A percentile compares a stretch with the other conserved stretches of the same genome.
These are phyloP conservation scores for Mycena rebaudengoi DNA, from an alignment of 768 basidiomycete genomes.

Conservation along the genomic window DNA sequence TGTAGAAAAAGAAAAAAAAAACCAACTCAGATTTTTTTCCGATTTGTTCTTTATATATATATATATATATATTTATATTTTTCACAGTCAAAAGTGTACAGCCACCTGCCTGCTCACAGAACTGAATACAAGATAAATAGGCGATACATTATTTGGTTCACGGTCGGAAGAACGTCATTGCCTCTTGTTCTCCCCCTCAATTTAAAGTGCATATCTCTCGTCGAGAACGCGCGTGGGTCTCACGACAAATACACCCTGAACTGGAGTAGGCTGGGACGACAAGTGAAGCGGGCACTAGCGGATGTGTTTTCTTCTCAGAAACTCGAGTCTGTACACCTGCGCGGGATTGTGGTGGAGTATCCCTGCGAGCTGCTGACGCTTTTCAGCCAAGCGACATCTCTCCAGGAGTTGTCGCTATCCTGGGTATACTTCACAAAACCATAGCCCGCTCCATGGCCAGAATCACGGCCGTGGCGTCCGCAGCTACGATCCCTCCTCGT, in stretches of 20 bases:
- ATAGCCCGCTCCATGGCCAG: background rate
- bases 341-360: conserved; percentile 2
- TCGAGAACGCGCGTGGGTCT: background rate
- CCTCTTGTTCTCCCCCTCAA: background rate
- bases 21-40: no score
- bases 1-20: no score
- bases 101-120: no score
- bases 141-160: no score
- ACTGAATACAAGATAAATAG: no score
- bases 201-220: conserved; percentile 2
- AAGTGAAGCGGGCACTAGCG: background rate
- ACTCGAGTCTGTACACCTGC: background rate
- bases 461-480: background rate
- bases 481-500: background rate
- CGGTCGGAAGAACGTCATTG: no score
- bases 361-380: background rate
- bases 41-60: no score
- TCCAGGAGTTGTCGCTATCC: background rate
- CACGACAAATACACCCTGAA: background rate
- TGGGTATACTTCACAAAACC: no score
- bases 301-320: background rate
- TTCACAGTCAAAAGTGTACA: no score
- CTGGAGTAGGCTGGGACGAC: background rate
- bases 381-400: background rate
- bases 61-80: no score